phyloP scores from a whole-genome alignment of 2,329 filamentous ascomycete genomes.

The Fusarium poae region DNA sequence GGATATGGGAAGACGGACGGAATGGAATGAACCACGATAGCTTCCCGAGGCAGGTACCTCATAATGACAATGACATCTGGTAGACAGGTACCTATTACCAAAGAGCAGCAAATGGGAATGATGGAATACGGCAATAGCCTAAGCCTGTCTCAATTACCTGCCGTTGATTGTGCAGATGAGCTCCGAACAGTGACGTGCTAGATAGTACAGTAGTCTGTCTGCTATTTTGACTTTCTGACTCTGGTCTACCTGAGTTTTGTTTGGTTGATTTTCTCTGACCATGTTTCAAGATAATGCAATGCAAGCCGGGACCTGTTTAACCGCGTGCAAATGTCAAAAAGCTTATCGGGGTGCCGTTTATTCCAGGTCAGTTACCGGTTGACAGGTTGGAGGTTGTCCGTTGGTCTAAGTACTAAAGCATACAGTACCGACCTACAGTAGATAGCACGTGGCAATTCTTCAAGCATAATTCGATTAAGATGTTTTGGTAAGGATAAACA shows the following conservation, averaged over 20 bases:
- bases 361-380: constrained; percentile 8
- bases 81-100: neutral
- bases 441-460: neutral
- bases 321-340: constrained; percentile 24
- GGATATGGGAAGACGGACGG: constrained; percentile 1
- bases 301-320: constrained; percentile 31
- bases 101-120: constrained; percentile 5
- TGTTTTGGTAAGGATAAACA: neutral
- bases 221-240: constrained; percentile 26
- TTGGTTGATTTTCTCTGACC: constrained; percentile 18
- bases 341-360: constrained; percentile 24
- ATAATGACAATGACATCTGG: neutral
- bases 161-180: constrained; percentile 1
- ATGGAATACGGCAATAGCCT: constrained; percentile 14
- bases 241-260: constrained; percentile 24
- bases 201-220: constrained; percentile 9
- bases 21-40: constrained; percentile 29
- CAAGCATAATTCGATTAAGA: constrained; percentile 1
- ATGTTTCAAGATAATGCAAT: constrained; percentile 40
- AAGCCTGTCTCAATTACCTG: constrained; percentile 1
- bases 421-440: neutral
- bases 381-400: neutral
- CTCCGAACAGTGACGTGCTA: constrained; percentile 37
- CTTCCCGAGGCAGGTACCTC: constrained; percentile 27
- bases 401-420: neutral